Conservation (phyloP, 2,329 filamentous ascomycete genomes). For the Fusarium tjaetaba region DNA sequence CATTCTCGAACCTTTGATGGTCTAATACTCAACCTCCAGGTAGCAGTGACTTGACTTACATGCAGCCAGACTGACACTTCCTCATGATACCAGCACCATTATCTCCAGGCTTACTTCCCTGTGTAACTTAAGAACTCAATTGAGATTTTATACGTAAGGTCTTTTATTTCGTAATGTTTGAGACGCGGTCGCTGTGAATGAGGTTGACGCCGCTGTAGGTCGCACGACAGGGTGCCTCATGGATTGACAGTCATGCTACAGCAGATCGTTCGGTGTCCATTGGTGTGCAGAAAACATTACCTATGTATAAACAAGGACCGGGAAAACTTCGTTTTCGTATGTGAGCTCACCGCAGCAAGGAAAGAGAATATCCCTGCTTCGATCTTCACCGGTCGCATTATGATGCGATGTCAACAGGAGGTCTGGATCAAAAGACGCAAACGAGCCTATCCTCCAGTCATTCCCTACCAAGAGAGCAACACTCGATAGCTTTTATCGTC, state of each 20-base stretch:
- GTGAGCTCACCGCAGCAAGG: background rate
- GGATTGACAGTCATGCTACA: background rate
- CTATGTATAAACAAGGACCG: too few species aligned
- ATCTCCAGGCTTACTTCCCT: background rate
- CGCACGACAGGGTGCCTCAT: background rate
- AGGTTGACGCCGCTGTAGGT: background rate
- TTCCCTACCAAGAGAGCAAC: rapidly evolving
- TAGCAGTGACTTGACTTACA: background rate
- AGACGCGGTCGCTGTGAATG: background rate
- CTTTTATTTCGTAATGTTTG: background rate
- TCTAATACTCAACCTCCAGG: too few species aligned
- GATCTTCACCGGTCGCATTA: background rate
- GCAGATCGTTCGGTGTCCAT: too few species aligned
- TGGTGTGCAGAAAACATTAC: too few species aligned
- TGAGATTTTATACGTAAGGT: rapidly evolving
- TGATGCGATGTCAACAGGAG: background rate
- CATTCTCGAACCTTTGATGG: too few species aligned
- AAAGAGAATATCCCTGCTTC: background rate
- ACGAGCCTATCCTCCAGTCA: background rate
- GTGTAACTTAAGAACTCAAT: rapidly evolving
- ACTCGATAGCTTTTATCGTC: background rate
- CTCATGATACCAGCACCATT: background rate
- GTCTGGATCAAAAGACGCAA: background rate
- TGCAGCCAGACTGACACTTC: background rate
- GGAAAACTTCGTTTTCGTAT: too few species aligned